phyloP scores from a whole-genome alignment of 306 rosid species.

The Neltuma alba region DNA sequence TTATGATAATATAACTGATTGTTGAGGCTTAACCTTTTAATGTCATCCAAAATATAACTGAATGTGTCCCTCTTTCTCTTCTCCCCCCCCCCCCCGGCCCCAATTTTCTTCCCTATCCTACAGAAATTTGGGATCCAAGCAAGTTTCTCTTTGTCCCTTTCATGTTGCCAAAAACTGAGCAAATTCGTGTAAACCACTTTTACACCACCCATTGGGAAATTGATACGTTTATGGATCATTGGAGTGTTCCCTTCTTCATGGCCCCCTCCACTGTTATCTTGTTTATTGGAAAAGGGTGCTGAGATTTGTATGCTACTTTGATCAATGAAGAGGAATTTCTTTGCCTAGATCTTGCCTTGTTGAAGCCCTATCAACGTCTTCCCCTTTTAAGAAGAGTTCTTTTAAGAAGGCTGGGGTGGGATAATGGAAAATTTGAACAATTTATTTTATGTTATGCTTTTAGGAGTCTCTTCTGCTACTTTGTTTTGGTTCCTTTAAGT shows the following conservation, averaged over 20 bases:
- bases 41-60: neutral
- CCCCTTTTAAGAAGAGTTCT: neutral
- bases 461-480: neutral
- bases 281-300: neutral
- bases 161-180: neutral
- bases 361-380: neutral
- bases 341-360: neutral
- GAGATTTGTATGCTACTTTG: neutral
- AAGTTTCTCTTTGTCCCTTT: neutral
- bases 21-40: conserved; percentile 24
- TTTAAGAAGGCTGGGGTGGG: neutral
- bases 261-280: neutral
- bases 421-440: neutral
- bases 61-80: no score
- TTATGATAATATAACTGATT: conserved; percentile 8
- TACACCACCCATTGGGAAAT: neutral
- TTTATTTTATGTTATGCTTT: neutral
- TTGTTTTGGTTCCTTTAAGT: neutral
- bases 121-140: no score
- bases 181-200: neutral
- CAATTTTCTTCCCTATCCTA: no score
- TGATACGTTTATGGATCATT: neutral
- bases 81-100: no score
- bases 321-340: neutral
- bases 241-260: neutral